These are phyloP conservation scores for Pseudozyma sp. DNA, from an alignment of 1,284 basidiomycete species.

Conservation along the genomic window DNA sequence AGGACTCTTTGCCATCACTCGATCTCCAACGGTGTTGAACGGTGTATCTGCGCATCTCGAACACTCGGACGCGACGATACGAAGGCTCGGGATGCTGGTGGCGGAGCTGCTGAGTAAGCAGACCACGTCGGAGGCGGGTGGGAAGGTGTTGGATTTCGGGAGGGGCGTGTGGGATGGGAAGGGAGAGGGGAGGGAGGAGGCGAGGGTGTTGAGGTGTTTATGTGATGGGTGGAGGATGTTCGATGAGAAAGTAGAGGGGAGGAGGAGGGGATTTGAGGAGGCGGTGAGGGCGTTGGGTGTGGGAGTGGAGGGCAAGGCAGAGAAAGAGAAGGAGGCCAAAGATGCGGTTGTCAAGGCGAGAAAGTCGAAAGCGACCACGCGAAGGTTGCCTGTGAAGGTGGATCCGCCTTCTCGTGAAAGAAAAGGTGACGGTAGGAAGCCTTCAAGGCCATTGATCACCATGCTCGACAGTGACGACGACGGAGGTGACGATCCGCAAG, in stretches of 20 bases:
- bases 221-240: slow-evolving; percentile 23
- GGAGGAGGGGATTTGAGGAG: not conserved
- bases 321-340: not conserved
- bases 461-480: slow-evolving; percentile 29
- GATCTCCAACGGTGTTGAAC: slow-evolving; percentile 77
- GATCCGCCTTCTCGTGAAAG: slow-evolving; percentile 7
- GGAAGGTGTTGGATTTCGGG: slow-evolving; percentile 79
- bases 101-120: slow-evolving; percentile 74
- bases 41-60: slow-evolving; percentile 78
- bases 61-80: slow-evolving; percentile 75
- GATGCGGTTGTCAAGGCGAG: not conserved
- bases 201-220: slow-evolving; percentile 57
- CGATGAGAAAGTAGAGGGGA: not conserved
- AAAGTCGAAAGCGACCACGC: slow-evolving; percentile 9
- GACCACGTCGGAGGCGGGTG: not conserved
- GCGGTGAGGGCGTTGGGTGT: slow-evolving; percentile 12
- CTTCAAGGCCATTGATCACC: slow-evolving; percentile 34
- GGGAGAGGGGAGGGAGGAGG: slow-evolving; percentile 73
- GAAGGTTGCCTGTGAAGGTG: slow-evolving; percentile 15
- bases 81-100: slow-evolving; percentile 91
- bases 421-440: not conserved
- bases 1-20: slow-evolving; percentile 60
- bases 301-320: not conserved
- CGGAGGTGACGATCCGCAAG: not conserved
- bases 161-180: slow-evolving; percentile 81